A percentile compares a stretch with the other conserved stretches of the same genome.
Evolutionary conservation across 2,329 filamentous ascomycete species (phyloP).

Genomic region (Colletotrichum salicis): DNA sequence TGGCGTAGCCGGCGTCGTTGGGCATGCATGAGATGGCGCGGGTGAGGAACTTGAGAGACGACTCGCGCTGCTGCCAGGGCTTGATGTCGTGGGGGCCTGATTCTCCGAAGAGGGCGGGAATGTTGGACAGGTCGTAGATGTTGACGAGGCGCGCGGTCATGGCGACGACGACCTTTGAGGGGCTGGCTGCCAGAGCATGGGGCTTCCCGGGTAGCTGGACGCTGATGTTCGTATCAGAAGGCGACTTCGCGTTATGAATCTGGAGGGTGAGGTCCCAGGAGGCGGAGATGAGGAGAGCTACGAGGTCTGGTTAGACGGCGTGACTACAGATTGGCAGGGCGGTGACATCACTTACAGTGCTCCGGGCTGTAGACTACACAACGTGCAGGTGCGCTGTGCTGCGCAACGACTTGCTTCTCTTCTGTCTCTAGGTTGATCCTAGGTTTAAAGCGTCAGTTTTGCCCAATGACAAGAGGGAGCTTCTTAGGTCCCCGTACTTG

Average conservation of each 20-base stretch:
- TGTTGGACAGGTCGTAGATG: conserved; percentile 87
- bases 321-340: background rate
- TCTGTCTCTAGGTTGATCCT: conserved; percentile 77
- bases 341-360: conserved; percentile 63
- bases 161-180: conserved; percentile 87
- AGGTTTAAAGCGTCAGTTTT: background rate
- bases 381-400: conserved; percentile 82
- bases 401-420: conserved; percentile 79
- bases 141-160: conserved; percentile 95
- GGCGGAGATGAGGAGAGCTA: conserved; percentile 82
- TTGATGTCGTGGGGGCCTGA: conserved; percentile 64
- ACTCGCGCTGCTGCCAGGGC: conserved; percentile 94
- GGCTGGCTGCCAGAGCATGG: conserved; percentile 83
- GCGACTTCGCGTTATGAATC: conserved; percentile 74
- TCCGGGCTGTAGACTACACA: conserved; percentile 83
- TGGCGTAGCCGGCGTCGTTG: conserved; percentile 93
- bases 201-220: conserved; percentile 85
- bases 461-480: background rate
- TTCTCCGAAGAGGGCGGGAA: conserved; percentile 67
- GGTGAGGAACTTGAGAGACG: conserved; percentile 95
- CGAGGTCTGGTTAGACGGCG: conserved; percentile 7
- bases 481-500: conserved; percentile 59
- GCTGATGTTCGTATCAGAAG: conserved; percentile 65
- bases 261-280: conserved; percentile 95
- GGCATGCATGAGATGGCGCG: conserved; percentile 96